These are phyloP conservation scores for Firmiana major DNA, from an alignment of 345 rosid genomes.

Conservation along the genomic window DNA sequence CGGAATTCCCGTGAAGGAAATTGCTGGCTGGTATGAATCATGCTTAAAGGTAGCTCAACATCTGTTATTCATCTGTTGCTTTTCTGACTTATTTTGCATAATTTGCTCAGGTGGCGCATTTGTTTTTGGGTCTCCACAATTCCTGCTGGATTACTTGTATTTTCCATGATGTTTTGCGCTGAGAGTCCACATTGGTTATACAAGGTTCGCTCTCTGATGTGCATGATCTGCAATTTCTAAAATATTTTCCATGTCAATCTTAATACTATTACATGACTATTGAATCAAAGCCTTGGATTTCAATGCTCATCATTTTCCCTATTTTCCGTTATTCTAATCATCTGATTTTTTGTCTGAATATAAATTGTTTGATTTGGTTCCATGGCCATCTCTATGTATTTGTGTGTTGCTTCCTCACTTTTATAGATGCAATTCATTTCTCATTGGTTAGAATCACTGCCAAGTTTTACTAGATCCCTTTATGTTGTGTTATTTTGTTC, in stretches of 20 bases:
- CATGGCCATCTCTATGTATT: not conserved
- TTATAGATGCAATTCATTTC: not conserved
- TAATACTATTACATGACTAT: not conserved
- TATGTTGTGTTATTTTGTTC: not conserved
- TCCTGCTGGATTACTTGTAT: slow-evolving; percentile 79
- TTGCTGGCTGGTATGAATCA: slow-evolving; percentile 65
- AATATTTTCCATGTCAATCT: not conserved
- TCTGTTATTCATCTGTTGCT: not conserved
- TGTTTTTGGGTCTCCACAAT: slow-evolving; percentile 83
- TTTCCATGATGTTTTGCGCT: slow-evolving; percentile 75
- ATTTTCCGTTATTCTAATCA: not conserved
- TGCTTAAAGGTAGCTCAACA: not conserved
- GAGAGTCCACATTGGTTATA: slow-evolving; percentile 92
- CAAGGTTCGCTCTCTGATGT: slow-evolving; percentile 53
- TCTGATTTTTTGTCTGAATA: not conserved
- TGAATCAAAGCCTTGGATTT: not conserved
- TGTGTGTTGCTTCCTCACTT: not conserved
- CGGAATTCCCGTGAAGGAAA: slow-evolving; percentile 81
- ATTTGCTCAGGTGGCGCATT: slow-evolving; percentile 74
- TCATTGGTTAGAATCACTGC: not conserved
- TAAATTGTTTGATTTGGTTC: not conserved
- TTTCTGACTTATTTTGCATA: not conserved
- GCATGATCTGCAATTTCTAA: not conserved
- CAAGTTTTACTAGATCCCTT: not conserved
- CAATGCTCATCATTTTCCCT: not conserved